Base-by-base conservation (phyloP, 2,329 filamentous ascomycete species). In the Aotearoamyces nothofagi region DNA sequence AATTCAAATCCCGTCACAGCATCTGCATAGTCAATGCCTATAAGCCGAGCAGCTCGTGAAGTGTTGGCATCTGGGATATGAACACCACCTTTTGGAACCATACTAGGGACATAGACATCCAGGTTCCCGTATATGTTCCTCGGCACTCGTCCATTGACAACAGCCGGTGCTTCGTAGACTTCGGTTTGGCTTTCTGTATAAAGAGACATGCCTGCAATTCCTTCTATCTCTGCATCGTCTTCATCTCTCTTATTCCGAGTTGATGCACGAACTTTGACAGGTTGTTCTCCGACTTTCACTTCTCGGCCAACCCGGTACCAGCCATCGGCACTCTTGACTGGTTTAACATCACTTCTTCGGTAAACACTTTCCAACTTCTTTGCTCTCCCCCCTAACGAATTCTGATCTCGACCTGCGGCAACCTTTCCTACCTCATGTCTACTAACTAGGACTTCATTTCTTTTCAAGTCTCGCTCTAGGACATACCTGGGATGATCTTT, bases 91-190 rank as follows among this genome's bases (percentile, higher is more conserved):
- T 57, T 54, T 0, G 90, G 90, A 1, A 96, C 63, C 90, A 98
- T 96, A 36, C 73, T 82, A 0, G 82, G 76, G 8, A 93, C 84
- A 49, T 87, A 96, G 22, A 92, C 68, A 45, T 96, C 90, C 34
- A 96, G 76, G 46, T 98, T 98, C 8, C 84, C 84, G 51, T 83
- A 98, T 11, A 78, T 75, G 47, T 98, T 98, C 54, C 82, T 87
- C 0, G 90, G 87, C 2, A 96, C 66, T 9, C 63, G 60, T 1
- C 84, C 86, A 29, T 73, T 56, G 3, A 79, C 60, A 2, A 96
- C 75, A 0, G 83, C 76, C 1, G 82, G 78, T 1, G 87, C 69
- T 9, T 68, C 54, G 51, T 92, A 96, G 0, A 75, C 35, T 9
- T 78, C 67, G 0, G 87, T 82, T 45, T 83, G 73, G 6, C 70